Evolutionary conservation across 805 yeast genomes (phyloP).

Genomic region (Cyberlindnera xishuangbannaensis): DNA sequence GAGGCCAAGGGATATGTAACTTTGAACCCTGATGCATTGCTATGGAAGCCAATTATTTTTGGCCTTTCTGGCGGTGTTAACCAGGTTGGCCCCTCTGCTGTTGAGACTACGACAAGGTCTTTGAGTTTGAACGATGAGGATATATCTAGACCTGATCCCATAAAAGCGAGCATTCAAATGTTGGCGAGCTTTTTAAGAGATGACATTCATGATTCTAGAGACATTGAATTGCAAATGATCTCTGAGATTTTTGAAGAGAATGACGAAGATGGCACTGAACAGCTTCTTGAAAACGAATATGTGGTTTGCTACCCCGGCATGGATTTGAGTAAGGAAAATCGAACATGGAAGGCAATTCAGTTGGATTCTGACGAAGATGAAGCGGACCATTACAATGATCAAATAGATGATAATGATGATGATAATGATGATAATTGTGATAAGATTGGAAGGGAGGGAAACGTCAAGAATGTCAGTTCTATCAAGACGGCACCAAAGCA

Average conservation of each 20-base stretch:
- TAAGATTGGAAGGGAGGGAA: no score
- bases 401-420: not conserved
- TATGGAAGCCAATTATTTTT: constrained; percentile 81
- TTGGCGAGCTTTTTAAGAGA: constrained; percentile 58
- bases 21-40: constrained; percentile 46
- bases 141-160: constrained; percentile 24
- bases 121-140: constrained; percentile 8
- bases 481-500: no score
- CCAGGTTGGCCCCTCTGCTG: constrained; percentile 30
- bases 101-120: constrained; percentile 18
- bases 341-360: constrained; percentile 21
- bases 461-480: no score
- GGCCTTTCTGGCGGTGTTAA: constrained; percentile 87
- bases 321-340: constrained; percentile 20
- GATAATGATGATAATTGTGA: constrained; percentile 1
- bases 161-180: constrained; percentile 44
- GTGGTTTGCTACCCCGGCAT: constrained; percentile 34
- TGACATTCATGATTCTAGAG: constrained; percentile 58
- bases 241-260: constrained; percentile 36
- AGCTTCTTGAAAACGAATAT: constrained; percentile 13
- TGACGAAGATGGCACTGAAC: constrained; percentile 17
- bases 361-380: constrained; percentile 19
- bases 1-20: constrained; percentile 44
- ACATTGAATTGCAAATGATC: constrained; percentile 50
- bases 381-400: constrained; percentile 14